Conservation (phyloP, 352 stramenopile genomes). For the Phytophthora aleatoria region DNA sequence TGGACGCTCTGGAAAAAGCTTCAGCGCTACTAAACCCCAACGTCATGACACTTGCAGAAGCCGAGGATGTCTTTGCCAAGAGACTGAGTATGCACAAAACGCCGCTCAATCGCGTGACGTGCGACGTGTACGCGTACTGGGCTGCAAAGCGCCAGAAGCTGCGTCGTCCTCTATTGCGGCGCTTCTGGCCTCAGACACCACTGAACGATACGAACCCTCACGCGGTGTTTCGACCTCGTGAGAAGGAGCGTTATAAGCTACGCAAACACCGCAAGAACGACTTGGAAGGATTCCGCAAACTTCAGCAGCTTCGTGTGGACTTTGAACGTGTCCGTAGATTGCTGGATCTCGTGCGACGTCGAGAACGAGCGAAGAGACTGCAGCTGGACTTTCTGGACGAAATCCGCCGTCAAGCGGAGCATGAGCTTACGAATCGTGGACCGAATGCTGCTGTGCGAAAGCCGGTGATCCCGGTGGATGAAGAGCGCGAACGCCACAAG, state of each 20-base stretch:
- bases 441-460: constrained; percentile 48
- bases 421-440: constrained; percentile 59
- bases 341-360: constrained; percentile 81
- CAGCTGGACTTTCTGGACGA: constrained; percentile 85
- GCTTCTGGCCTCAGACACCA: constrained; percentile 96
- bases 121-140: constrained; percentile 97
- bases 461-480: constrained; percentile 57
- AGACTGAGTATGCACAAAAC: constrained; percentile 69
- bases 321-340: constrained; percentile 92
- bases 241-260: constrained; percentile 98
- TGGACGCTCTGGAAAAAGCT: constrained; percentile 89
- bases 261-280: constrained; percentile 97
- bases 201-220: constrained; percentile 98
- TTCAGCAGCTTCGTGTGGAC: constrained; percentile 92
- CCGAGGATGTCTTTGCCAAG: constrained; percentile 76
- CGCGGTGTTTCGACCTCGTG: constrained; percentile 96
- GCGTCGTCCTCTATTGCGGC: constrained; percentile 92
- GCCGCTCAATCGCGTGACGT: constrained; percentile 69
- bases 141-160: constrained; percentile 92
- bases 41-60: constrained; percentile 72
- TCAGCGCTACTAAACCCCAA: constrained; percentile 81
- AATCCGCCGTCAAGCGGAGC: constrained; percentile 64
- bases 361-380: constrained; percentile 87
- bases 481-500: constrained; percentile 55
- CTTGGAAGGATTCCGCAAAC: constrained; percentile 94